Evolutionary conservation across 768 basidiomycete species (phyloP).

Genomic region (Phaeotremella skinneri): DNA sequence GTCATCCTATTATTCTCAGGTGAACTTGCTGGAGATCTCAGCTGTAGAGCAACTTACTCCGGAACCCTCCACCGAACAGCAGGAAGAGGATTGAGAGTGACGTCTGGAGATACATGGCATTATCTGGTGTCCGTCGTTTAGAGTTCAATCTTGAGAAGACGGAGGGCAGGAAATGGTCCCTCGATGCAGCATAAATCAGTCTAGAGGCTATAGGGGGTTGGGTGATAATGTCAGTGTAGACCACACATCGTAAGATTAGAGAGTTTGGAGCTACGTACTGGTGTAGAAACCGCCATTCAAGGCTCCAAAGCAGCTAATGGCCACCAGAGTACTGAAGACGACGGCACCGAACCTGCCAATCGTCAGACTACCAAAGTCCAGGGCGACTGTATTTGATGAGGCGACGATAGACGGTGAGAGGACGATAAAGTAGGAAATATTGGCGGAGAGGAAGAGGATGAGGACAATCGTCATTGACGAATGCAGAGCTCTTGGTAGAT

Average conservation of each 20-base stretch:
- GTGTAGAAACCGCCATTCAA: constrained; percentile 65
- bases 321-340: constrained; percentile 85
- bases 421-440: constrained; percentile 88
- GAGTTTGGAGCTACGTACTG: constrained; percentile 14
- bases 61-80: constrained; percentile 81
- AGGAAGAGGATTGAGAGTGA: constrained; percentile 71
- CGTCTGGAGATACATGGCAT: constrained; percentile 79
- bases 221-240: not conserved
- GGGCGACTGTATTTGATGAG: constrained; percentile 52
- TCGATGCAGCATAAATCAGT: constrained; percentile 82
- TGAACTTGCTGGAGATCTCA: not conserved
- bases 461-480: constrained; percentile 81
- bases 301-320: constrained; percentile 92
- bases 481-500: constrained; percentile 85
- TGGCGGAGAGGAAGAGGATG: constrained; percentile 72
- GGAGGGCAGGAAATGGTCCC: constrained; percentile 80
- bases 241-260: too few species aligned
- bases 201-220: constrained; percentile 71
- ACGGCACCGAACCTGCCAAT: constrained; percentile 84
- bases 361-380: constrained; percentile 85
- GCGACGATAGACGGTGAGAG: constrained; percentile 57
- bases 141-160: constrained; percentile 75
- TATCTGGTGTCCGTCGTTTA: constrained; percentile 76
- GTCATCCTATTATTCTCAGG: not conserved
- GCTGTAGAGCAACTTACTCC: constrained; percentile 50